These are phyloP conservation scores for Diversispora eburnea DNA, from an alignment of 192 early-diverging fungal genomes.

Conservation along the genomic window DNA sequence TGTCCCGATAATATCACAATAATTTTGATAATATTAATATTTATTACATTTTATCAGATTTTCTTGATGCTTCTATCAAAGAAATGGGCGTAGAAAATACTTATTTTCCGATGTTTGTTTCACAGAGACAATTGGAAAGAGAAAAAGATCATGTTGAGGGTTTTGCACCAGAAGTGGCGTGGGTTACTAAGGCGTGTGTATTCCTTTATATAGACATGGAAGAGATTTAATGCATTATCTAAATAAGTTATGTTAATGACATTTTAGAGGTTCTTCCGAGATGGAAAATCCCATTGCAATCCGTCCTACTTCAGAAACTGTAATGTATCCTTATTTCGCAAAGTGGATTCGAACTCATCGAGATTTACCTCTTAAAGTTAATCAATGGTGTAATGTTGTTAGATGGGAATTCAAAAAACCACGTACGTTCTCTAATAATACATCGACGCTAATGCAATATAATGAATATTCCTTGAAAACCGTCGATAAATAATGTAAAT, in stretches of 20 bases:
- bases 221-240: constrained; percentile 14
- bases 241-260: background rate
- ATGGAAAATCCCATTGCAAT: constrained; percentile 97
- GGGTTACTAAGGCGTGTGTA: constrained; percentile 90
- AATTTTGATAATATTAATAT: background rate
- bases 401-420: constrained; percentile 99
- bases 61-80: constrained; percentile 87
- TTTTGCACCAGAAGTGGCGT: constrained; percentile 99
- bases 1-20: no score
- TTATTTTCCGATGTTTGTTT: constrained; percentile 99
- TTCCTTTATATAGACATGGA: background rate
- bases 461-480: no score
- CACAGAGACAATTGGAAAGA: constrained; percentile 75
- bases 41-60: constrained; percentile 48
- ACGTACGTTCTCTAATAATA: constrained; percentile 47
- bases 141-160: constrained; percentile 99
- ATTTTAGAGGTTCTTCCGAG: constrained; percentile 72
- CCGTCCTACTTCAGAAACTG: constrained; percentile 98
- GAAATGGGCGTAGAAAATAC: constrained; percentile 93
- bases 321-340: constrained; percentile 99
- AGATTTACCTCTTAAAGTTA: constrained; percentile 92
- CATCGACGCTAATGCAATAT: no score
- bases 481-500: no score
- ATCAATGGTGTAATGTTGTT: constrained; percentile 99
- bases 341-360: constrained; percentile 98